Conservation (phyloP, 306 rosid genomes). For the Rosa lucieae region DNA sequence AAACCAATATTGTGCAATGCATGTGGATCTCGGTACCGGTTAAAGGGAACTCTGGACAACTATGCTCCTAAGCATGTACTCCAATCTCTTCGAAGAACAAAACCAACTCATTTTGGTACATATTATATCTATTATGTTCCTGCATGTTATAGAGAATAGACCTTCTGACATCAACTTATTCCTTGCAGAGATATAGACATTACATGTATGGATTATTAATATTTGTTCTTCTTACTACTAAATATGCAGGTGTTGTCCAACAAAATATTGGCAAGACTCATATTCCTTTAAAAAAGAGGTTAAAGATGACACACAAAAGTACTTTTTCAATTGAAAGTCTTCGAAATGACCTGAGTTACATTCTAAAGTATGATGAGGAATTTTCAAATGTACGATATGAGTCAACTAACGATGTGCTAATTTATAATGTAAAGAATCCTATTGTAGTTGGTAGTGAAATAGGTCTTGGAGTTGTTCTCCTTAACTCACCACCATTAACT, state of each 20-base stretch:
- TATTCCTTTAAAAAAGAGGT: no score
- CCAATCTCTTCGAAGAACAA: background rate
- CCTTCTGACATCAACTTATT: no score
- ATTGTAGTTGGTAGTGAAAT: constrained; percentile 3
- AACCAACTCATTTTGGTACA: no score
- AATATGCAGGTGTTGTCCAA: no score
- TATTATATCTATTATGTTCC: no score
- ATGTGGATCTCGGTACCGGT: constrained; percentile 20
- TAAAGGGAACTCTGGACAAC: constrained; percentile 11
- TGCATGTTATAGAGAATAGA: no score
- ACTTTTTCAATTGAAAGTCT: background rate
- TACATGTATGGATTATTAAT: no score
- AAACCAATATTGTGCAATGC: constrained; percentile 28
- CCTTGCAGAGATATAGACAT: no score
- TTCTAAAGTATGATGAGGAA: background rate
- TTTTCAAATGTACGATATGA: background rate
- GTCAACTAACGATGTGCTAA: background rate
- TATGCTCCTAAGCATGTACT: constrained; percentile 12
- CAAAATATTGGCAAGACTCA: no score
- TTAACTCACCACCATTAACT: background rate
- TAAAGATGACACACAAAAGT: no score
- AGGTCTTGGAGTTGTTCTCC: constrained; percentile 12
- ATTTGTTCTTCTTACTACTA: no score
- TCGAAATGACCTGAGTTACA: background rate
- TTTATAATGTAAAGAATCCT: background rate